phyloP scores from a whole-genome alignment of 257 asterid species.

The Solanum piurae region DNA sequence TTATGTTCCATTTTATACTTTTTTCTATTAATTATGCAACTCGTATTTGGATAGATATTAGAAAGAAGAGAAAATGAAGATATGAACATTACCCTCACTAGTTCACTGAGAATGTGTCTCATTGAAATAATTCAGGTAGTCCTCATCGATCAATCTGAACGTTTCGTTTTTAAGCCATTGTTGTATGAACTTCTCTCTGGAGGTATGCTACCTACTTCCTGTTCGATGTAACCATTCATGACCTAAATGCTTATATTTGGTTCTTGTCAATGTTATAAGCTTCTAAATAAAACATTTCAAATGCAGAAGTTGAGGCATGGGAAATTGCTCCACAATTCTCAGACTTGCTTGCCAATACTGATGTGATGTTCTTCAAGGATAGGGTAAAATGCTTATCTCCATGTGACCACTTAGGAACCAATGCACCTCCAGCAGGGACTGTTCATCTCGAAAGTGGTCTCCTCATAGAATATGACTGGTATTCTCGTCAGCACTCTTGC shows the following conservation, averaged over 20 bases:
- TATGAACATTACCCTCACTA: not conserved
- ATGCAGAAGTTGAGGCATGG: slow-evolving; percentile 94
- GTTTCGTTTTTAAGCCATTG: slow-evolving; percentile 90
- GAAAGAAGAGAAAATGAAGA: not conserved
- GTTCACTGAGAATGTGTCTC: not conserved
- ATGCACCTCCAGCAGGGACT: slow-evolving; percentile 45
- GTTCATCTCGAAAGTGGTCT: slow-evolving; percentile 89
- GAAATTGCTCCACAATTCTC: slow-evolving; percentile 94
- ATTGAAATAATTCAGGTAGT: slow-evolving; percentile 44
- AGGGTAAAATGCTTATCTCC: slow-evolving; percentile 65
- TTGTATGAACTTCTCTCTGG: slow-evolving; percentile 92
- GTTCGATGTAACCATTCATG: not conserved
- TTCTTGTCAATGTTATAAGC: not conserved
- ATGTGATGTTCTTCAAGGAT: slow-evolving; percentile 65
- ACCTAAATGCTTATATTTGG: not conserved
- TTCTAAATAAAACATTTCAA: not conserved
- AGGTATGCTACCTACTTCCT: slow-evolving; percentile 38
- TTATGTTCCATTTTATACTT: not conserved
- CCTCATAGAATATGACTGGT: slow-evolving; percentile 91
- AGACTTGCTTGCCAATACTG: slow-evolving; percentile 70
- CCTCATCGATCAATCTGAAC: slow-evolving; percentile 90
- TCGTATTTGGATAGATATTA: not conserved
- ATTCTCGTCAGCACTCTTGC: slow-evolving; percentile 2
- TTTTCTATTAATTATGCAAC: not conserved
- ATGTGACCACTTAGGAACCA: slow-evolving; percentile 45